These are phyloP conservation scores for Tylopilus microsporus DNA, from an alignment of 1,284 basidiomycete genomes.

Conservation along the genomic window DNA sequence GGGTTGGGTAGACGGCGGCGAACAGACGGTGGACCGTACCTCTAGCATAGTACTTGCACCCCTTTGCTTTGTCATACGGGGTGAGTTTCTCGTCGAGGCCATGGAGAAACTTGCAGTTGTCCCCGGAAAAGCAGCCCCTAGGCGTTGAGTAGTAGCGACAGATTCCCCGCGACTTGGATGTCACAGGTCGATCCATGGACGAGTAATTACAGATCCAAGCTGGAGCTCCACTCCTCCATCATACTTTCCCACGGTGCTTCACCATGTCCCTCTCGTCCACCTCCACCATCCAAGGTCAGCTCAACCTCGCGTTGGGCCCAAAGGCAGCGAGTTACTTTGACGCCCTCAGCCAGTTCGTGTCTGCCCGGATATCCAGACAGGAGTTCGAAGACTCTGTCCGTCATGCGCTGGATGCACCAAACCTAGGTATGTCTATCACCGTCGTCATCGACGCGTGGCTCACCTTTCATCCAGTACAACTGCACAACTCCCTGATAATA, in stretches of 20 bases:
- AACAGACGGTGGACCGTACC: conserved; percentile 36
- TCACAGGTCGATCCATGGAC: conserved; percentile 47
- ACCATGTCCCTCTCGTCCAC: conserved; percentile 72
- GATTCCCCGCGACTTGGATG: conserved; percentile 59
- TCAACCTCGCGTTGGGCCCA: conserved; percentile 54
- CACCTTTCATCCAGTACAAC: conserved; percentile 47
- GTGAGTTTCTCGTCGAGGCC: conserved; percentile 47
- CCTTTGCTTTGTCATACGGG: conserved; percentile 64
- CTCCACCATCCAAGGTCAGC: conserved; percentile 64
- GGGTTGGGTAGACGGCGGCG: not conserved
- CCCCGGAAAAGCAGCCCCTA: conserved; percentile 62
- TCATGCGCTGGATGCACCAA: conserved; percentile 56
- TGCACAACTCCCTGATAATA: conserved; percentile 77
- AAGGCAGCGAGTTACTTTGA: conserved; percentile 61
- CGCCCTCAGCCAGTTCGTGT: conserved; percentile 59
- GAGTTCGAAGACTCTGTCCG: conserved; percentile 73
- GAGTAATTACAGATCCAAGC: conserved; percentile 21
- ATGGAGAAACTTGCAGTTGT: conserved; percentile 71
- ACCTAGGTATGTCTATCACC: conserved; percentile 44
- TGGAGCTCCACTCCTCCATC: not conserved
- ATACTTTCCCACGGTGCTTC: conserved; percentile 20
- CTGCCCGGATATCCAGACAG: conserved; percentile 60
- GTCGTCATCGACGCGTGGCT: conserved; percentile 7
- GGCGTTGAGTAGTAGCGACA: conserved; percentile 57
- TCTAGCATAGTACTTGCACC: conserved; percentile 57